Evolutionary conservation across 2,329 filamentous ascomycete species (phyloP).

Genomic region (Exutisphaerella laricina): DNA sequence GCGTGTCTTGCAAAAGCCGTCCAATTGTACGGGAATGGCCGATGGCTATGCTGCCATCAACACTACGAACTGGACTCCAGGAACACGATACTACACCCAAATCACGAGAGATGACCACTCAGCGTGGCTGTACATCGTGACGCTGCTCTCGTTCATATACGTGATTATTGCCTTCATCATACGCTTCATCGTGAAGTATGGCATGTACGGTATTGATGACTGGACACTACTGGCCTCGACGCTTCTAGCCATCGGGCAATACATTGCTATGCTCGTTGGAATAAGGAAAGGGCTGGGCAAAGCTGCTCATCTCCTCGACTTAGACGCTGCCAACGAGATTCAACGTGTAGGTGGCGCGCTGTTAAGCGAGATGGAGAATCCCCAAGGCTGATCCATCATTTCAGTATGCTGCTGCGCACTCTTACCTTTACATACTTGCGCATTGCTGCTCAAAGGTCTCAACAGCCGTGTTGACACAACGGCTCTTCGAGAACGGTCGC

Average conservation of each 20-base stretch:
- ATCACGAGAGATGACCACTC: constrained; percentile 16
- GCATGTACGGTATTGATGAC: constrained; percentile 26
- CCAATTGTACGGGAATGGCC: constrained; percentile 6
- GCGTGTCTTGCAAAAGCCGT: too few relatives aligned
- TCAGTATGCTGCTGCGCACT: constrained; percentile 14
- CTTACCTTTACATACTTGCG: constrained; percentile 15
- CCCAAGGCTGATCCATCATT: constrained; percentile 1
- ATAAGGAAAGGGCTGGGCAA: constrained; percentile 20
- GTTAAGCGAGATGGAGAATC: background rate
- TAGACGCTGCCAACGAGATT: constrained; percentile 3
- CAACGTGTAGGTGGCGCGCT: constrained; percentile 6
- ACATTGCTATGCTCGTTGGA: constrained; percentile 20
- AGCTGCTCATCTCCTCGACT: constrained; percentile 6
- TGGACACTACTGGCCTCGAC: constrained; percentile 26
- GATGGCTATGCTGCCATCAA: constrained; percentile 9
- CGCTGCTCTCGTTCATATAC: constrained; percentile 19
- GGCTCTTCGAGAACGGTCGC: constrained; percentile 18
- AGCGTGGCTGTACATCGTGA: constrained; percentile 21
- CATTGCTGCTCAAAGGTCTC: constrained; percentile 19
- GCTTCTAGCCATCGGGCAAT: constrained; percentile 22
- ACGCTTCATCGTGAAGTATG: constrained; percentile 21
- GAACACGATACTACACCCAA: constrained; percentile 17
- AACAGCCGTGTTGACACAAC: constrained; percentile 17
- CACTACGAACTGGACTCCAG: constrained; percentile 15
- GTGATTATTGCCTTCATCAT: constrained; percentile 15